Conservation (phyloP, 192 early-diverging fungal genomes). For the Glomus cerebriforme region DNA sequence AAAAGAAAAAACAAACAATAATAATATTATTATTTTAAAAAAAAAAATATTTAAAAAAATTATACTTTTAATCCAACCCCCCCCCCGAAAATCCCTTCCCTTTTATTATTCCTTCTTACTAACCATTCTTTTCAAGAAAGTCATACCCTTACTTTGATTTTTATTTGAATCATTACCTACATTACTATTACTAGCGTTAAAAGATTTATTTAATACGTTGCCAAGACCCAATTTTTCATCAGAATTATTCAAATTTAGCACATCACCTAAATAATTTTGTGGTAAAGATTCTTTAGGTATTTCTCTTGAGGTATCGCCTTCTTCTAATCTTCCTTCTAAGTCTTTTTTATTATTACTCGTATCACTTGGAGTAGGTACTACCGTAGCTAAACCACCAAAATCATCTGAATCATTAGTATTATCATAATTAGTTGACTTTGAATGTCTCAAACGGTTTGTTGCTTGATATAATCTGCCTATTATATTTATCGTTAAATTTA, state of each 20-base stretch:
- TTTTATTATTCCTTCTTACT: background rate
- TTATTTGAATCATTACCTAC: background rate
- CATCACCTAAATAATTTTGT: background rate
- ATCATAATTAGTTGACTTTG: background rate
- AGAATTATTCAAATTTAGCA: background rate
- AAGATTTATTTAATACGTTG: background rate
- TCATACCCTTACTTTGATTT: background rate
- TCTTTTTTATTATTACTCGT: too few species aligned
- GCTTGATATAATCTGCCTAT: constrained; percentile 7
- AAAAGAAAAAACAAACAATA: too few species aligned
- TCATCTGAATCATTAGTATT: background rate
- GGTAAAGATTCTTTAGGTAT: background rate
- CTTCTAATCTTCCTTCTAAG: too few species aligned
- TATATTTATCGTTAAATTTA: constrained; percentile 1
- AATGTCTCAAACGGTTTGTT: too few species aligned
- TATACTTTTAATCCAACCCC: too few species aligned
- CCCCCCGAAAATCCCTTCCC: too few species aligned
- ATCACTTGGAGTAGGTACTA: background rate
- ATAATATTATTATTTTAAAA: too few species aligned
- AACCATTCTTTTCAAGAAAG: background rate
- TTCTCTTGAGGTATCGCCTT: background rate
- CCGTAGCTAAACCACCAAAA: background rate
- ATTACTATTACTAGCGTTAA: background rate
- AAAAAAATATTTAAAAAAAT: too few species aligned
- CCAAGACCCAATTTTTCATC: too few species aligned